These are phyloP conservation scores for Ormosia semicastrata DNA, from an alignment of 306 rosid genomes.

Conservation along the genomic window DNA sequence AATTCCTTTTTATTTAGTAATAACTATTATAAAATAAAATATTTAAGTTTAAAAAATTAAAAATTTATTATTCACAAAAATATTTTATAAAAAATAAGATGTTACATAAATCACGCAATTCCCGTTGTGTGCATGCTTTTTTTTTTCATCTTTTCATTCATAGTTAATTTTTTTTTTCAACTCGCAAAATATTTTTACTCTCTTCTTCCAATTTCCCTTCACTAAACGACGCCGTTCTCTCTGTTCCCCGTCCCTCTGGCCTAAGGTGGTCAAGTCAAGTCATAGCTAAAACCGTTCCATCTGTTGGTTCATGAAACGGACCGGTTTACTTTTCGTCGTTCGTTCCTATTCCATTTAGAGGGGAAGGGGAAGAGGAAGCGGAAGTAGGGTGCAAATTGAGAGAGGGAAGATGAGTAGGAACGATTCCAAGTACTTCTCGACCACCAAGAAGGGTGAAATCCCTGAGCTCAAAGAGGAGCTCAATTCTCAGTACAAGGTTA, in stretches of 20 bases:
- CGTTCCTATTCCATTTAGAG: background rate
- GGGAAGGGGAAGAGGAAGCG: background rate
- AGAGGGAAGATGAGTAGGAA: constrained; percentile 77
- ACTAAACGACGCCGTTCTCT: background rate
- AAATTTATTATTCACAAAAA: too few species aligned
- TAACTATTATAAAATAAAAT: too few species aligned
- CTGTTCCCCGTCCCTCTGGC: background rate
- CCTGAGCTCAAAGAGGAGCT: constrained; percentile 99
- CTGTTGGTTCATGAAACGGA: background rate
- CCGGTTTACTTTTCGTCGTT: background rate
- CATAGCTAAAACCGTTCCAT: background rate
- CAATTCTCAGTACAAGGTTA: constrained; percentile 99
- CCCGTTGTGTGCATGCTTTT: too few species aligned
- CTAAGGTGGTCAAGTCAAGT: background rate
- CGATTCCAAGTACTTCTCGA: constrained; percentile 98
- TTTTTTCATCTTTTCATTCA: too few species aligned
- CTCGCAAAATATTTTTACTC: background rate
- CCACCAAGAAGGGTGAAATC: constrained; percentile 99
- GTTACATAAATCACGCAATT: too few species aligned
- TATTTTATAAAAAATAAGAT: too few species aligned
- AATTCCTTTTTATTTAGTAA: too few species aligned
- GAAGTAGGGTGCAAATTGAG: background rate
- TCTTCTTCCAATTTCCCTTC: background rate
- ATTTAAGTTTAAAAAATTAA: too few species aligned
- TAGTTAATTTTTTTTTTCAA: background rate